Evolutionary conservation across 1,284 basidiomycete genomes (phyloP).

Genomic region (Phlebopus sp.): DNA sequence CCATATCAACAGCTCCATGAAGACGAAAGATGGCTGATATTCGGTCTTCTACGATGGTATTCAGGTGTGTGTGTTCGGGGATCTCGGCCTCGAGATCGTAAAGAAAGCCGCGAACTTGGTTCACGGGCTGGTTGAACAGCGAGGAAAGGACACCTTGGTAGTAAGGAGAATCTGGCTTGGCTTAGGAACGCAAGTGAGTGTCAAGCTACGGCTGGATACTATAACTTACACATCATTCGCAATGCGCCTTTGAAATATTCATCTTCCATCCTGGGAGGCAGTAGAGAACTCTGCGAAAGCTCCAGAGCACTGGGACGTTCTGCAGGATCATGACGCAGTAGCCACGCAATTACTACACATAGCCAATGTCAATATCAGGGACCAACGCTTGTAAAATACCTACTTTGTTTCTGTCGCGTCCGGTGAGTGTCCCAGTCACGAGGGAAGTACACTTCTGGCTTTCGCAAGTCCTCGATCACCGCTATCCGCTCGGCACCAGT

Average conservation of each 20-base stretch:
- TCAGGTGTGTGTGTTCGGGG: constrained; percentile 72
- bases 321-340: constrained; percentile 84
- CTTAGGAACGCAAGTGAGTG: constrained; percentile 33
- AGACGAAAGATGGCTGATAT: constrained; percentile 78
- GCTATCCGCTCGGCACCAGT: constrained; percentile 86
- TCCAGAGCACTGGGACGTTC: constrained; percentile 83
- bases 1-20: constrained; percentile 87
- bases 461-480: constrained; percentile 77
- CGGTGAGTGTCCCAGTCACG: constrained; percentile 67
- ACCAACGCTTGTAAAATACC: constrained; percentile 22
- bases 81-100: constrained; percentile 75
- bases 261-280: constrained; percentile 77
- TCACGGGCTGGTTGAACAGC: constrained; percentile 67
- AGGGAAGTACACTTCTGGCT: constrained; percentile 75
- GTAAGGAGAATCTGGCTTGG: constrained; percentile 71
- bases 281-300: constrained; percentile 75
- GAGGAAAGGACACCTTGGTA: constrained; percentile 68
- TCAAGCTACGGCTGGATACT: constrained; percentile 1
- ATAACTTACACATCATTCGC: constrained; percentile 65
- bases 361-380: constrained; percentile 7
- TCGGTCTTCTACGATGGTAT: constrained; percentile 76
- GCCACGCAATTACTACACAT: constrained; percentile 67
- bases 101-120: constrained; percentile 68
- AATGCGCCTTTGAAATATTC: constrained; percentile 83
- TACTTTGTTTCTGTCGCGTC: constrained; percentile 65